These are phyloP conservation scores for Penicillium arizonense DNA, from an alignment of 495 filamentous ascomycete genomes.

Conservation along the genomic window DNA sequence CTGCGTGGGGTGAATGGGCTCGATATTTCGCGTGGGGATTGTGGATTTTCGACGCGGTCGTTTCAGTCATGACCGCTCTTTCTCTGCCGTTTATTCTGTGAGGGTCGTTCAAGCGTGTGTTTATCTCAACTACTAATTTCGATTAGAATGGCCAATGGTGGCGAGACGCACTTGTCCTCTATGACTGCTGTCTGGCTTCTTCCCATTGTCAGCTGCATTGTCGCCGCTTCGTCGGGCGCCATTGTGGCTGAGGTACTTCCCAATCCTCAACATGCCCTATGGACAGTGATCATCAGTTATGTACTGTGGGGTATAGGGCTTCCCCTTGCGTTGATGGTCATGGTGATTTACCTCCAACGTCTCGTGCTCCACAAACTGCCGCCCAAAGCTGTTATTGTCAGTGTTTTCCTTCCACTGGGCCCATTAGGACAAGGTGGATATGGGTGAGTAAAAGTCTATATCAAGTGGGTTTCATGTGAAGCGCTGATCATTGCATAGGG, in stretches of 20 bases:
- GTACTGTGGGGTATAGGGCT: conserved; percentile 60
- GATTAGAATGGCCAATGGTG: conserved; percentile 30
- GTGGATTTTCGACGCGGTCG: conserved; percentile 58
- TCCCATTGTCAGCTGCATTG: conserved; percentile 57
- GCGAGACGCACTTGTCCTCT: conserved; percentile 31
- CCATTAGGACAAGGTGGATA: conserved; percentile 60
- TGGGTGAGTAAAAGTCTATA: conserved; percentile 20
- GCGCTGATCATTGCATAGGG: conserved; percentile 14
- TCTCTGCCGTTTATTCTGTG: conserved; percentile 58
- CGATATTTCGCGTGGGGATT: conserved; percentile 47
- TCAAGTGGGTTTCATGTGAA: neutral
- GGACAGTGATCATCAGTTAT: conserved; percentile 56
- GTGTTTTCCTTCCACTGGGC: conserved; percentile 60
- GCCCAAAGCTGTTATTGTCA: conserved; percentile 57
- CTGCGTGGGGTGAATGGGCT: conserved; percentile 45
- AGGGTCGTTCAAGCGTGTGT: conserved; percentile 10
- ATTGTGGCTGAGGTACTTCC: conserved; percentile 54
- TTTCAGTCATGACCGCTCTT: conserved; percentile 50
- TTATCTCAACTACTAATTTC: neutral
- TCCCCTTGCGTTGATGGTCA: conserved; percentile 51
- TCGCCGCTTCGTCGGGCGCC: conserved; percentile 56
- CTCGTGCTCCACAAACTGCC: conserved; percentile 57
- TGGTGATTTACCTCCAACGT: conserved; percentile 62
- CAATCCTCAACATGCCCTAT: conserved; percentile 50
- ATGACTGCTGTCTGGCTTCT: conserved; percentile 63